These are phyloP conservation scores for Echinochloa phyllopogon DNA, from an alignment of 176 grass and related monocot genomes.

Conservation along the genomic window DNA sequence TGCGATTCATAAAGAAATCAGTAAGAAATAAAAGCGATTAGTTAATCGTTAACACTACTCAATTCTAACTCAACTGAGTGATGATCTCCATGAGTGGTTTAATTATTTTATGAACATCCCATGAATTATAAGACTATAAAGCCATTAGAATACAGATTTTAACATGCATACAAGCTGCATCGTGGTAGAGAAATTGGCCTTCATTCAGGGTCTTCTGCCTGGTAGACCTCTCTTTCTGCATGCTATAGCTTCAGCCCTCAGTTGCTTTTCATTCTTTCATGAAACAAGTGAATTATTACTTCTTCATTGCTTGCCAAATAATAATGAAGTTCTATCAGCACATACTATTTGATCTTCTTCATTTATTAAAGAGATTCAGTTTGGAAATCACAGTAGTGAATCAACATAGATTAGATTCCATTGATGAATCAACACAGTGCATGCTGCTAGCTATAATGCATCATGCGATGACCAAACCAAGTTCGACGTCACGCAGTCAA, in stretches of 20 bases:
- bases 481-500: conserved; percentile 39
- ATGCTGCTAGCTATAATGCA: conserved; percentile 46
- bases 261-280: conserved; percentile 4
- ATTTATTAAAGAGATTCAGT: not conserved
- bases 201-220: not conserved
- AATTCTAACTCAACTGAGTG: not conserved
- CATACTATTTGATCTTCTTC: not conserved
- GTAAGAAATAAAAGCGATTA: not conserved
- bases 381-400: not conserved
- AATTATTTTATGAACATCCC: conserved; percentile 41
- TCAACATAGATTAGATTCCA: conserved; percentile 24
- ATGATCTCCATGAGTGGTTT: not conserved
- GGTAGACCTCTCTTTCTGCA: not conserved
- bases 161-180: conserved; percentile 3
- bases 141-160: not conserved
- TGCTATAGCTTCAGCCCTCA: not conserved
- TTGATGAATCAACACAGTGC: conserved; percentile 32
- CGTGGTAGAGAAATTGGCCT: conserved; percentile 10
- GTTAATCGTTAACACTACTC: not conserved
- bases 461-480: conserved; percentile 56
- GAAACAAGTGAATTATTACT: not conserved
- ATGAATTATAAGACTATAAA: conserved; percentile 17
- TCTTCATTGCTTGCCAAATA: not conserved
- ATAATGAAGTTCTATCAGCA: not conserved
- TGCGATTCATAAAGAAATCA: not conserved